A percentile compares a stretch with the other conserved stretches of the same genome.
Conservation (phyloP, 352 stramenopile species). For the Globisporangium radiosum region DNA sequence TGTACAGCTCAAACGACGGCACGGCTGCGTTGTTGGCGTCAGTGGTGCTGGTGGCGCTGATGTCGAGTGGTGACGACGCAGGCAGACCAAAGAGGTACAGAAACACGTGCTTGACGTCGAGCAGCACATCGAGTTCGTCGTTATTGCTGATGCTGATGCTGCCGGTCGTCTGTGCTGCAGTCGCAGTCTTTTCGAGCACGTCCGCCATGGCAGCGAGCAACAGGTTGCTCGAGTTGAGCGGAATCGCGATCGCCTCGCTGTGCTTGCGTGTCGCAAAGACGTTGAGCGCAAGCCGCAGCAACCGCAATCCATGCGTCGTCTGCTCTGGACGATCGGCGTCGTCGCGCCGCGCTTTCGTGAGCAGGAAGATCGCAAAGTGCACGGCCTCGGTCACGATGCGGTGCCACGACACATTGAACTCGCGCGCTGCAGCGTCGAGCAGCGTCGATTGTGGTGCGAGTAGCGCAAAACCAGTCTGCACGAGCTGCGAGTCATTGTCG, state of each 20-base stretch:
- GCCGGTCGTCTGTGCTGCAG: neutral
- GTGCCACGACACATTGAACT: slow-evolving; percentile 54
- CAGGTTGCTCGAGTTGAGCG: slow-evolving; percentile 70
- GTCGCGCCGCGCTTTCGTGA: slow-evolving; percentile 46
- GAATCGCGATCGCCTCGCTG: slow-evolving; percentile 25
- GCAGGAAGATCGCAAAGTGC: slow-evolving; percentile 63
- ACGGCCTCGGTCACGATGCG: slow-evolving; percentile 51
- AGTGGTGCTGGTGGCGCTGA: neutral
- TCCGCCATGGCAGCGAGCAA: slow-evolving; percentile 59
- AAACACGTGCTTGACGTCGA: slow-evolving; percentile 58
- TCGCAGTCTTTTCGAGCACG: slow-evolving; percentile 33
- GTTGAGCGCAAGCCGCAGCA: slow-evolving; percentile 53
- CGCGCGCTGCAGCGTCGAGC: slow-evolving; percentile 25
- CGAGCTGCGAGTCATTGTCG: slow-evolving; percentile 35
- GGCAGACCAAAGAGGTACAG: slow-evolving; percentile 59
- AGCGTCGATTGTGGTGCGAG: slow-evolving; percentile 16
- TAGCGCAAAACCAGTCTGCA: slow-evolving; percentile 29
- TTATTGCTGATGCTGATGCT: neutral
- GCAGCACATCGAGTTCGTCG: slow-evolving; percentile 23
- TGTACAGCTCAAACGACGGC: slow-evolving; percentile 70
- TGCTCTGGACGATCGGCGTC: slow-evolving; percentile 22
- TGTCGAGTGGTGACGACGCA: neutral
- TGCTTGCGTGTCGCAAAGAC: slow-evolving; percentile 23
- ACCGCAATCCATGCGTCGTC: slow-evolving; percentile 30
- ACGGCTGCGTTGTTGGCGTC: slow-evolving; percentile 6